Conservation (phyloP, 108 stramenopile genomes). For the Skeletonema marinoi region DNA sequence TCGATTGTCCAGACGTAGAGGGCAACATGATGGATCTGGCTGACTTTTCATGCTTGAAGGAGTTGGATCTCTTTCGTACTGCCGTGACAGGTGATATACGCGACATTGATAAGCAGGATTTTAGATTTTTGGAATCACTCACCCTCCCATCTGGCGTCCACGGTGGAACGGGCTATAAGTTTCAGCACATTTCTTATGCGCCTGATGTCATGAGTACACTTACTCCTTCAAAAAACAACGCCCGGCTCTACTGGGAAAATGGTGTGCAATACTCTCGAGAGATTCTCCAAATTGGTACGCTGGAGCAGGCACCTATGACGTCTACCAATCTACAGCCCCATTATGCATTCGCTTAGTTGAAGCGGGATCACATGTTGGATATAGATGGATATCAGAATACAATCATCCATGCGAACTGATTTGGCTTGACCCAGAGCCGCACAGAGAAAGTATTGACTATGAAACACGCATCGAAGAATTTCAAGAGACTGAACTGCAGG, state of each 20-base stretch:
- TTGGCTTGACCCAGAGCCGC: not conserved
- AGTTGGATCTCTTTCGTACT: too few species aligned
- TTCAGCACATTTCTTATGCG: not conserved
- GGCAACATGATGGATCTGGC: too few species aligned
- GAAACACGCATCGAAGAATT: not conserved
- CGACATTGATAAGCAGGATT: too few species aligned
- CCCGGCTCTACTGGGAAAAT: not conserved
- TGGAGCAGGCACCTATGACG: not conserved
- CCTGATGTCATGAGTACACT: not conserved
- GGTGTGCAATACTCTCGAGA: not conserved
- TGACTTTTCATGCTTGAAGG: too few species aligned
- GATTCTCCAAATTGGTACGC: not conserved
- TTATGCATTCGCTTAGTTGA: not conserved
- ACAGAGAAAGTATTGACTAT: not conserved
- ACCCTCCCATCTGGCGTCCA: too few species aligned
- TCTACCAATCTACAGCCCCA: not conserved
- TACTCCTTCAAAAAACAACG: not conserved
- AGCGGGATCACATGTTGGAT: not conserved
- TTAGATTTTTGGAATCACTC: too few species aligned
- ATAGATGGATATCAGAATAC: not conserved
- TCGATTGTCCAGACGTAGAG: too few species aligned
- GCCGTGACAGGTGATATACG: too few species aligned
- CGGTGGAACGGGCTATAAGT: too few species aligned
- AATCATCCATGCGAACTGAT: not conserved
- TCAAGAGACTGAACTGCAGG: not conserved